A percentile compares a stretch with the other conserved stretches of the same genome.
Conservation (phyloP, 2,329 filamentous ascomycete species). For the Penicillium sp. region DNA sequence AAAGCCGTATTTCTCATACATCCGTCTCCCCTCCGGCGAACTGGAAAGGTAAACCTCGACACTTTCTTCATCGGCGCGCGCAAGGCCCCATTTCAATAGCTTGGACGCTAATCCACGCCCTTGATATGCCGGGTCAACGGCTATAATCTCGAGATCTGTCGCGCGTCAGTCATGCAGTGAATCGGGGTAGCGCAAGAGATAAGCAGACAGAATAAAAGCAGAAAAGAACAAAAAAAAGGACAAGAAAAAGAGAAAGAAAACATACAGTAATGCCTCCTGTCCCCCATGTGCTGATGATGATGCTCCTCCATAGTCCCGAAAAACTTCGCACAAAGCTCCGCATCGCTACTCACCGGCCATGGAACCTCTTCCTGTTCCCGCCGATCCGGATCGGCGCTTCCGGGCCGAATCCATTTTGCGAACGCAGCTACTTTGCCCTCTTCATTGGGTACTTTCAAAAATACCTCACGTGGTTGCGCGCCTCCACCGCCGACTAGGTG, state of each 20-base stretch:
- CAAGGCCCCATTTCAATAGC: slow-evolving; percentile 38
- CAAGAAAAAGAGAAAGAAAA: background rate
- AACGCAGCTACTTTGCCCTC: slow-evolving; percentile 19
- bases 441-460: slow-evolving; percentile 16
- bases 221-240: background rate
- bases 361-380: background rate
- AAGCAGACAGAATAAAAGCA: background rate
- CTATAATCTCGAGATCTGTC: slow-evolving; percentile 27
- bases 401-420: slow-evolving; percentile 25
- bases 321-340: slow-evolving; percentile 20
- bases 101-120: slow-evolving; percentile 24
- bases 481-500: slow-evolving; percentile 2
- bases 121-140: slow-evolving; percentile 23
- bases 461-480: slow-evolving; percentile 4
- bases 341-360: slow-evolving; percentile 20
- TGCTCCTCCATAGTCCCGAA: slow-evolving; percentile 20
- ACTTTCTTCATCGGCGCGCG: slow-evolving; percentile 34
- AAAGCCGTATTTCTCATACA: slow-evolving; percentile 45
- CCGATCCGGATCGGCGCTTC: slow-evolving; percentile 7
- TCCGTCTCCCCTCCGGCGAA: slow-evolving; percentile 31
- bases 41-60: slow-evolving; percentile 39
- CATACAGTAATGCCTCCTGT: slow-evolving; percentile 27
- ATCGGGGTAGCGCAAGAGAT: background rate
- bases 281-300: slow-evolving; percentile 18
- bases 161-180: slow-evolving; percentile 1